A percentile compares a stretch with the other conserved stretches of the same genome.
These are phyloP conservation scores for Vigna hirtella DNA, from an alignment of 306 rosid genomes.

Conservation along the genomic window DNA sequence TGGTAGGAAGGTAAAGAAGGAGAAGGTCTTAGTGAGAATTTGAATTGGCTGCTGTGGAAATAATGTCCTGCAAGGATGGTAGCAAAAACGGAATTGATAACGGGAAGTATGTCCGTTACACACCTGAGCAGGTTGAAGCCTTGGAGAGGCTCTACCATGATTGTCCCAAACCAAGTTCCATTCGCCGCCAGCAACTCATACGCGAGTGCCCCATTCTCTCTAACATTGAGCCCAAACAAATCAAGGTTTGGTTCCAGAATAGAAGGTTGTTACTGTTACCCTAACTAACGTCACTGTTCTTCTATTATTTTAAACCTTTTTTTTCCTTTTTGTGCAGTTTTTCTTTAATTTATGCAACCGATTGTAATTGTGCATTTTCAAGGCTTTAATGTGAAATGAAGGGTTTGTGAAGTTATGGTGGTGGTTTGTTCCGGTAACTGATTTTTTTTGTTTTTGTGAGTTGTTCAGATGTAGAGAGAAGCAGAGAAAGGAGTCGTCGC, in stretches of 20 bases:
- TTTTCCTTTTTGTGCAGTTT: neutral
- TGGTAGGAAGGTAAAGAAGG: neutral
- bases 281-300: neutral
- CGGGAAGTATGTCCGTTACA: constrained; percentile 95
- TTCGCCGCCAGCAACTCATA: constrained; percentile 95
- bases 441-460: constrained; percentile 5
- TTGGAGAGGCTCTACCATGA: constrained; percentile 95
- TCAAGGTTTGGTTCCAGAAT: constrained; percentile 98
- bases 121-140: constrained; percentile 99
- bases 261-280: constrained; percentile 59
- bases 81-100: constrained; percentile 65
- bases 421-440: neutral
- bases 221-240: constrained; percentile 92
- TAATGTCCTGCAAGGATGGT: constrained; percentile 99
- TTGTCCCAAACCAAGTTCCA: constrained; percentile 98
- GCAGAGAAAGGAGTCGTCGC: constrained; percentile 92
- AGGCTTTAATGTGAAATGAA: neutral
- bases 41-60: constrained; percentile 34
- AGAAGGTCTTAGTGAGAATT: neutral
- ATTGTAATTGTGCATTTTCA: neutral
- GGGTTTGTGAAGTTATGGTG: neutral
- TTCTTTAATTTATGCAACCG: neutral
- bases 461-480: constrained; percentile 91
- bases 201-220: constrained; percentile 96
- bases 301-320: neutral